Evolutionary conservation across 495 filamentous ascomycete species (phyloP).

Genomic region (Aspergillus leporis): DNA sequence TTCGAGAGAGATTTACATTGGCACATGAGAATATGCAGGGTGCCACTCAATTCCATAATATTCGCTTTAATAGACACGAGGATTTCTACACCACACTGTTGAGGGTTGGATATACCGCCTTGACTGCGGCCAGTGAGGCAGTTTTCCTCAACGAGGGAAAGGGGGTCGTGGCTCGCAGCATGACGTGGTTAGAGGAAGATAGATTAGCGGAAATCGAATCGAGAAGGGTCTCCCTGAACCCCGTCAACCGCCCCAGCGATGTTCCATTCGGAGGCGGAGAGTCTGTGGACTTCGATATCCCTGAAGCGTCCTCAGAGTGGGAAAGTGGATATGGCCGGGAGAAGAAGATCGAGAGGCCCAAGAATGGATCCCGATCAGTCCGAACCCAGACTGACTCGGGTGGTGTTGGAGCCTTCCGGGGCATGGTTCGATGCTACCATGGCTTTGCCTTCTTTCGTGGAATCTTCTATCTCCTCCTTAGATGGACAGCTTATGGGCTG

Average conservation of each 20-base stretch:
- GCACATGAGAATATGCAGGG: slow-evolving; percentile 92
- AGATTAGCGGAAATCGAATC: slow-evolving; percentile 62
- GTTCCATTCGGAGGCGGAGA: slow-evolving; percentile 32
- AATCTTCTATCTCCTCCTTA: slow-evolving; percentile 65
- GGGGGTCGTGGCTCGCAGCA: slow-evolving; percentile 67
- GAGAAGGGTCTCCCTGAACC: slow-evolving; percentile 19
- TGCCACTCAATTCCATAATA: slow-evolving; percentile 75
- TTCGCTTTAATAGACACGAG: slow-evolving; percentile 78
- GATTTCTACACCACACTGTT: slow-evolving; percentile 94
- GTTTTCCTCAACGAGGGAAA: slow-evolving; percentile 92
- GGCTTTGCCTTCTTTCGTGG: slow-evolving; percentile 71
- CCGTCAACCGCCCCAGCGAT: slow-evolving; percentile 33
- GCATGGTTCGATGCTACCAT: slow-evolving; percentile 70
- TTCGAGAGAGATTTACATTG: slow-evolving; percentile 56
- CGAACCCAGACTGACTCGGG: slow-evolving; percentile 48
- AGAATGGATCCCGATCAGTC: slow-evolving; percentile 40
- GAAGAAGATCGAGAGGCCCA: slow-evolving; percentile 54
- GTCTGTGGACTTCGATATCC: slow-evolving; percentile 35
- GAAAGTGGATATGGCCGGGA: slow-evolving; percentile 70
- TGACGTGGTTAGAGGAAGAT: slow-evolving; percentile 93
- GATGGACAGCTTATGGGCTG: slow-evolving; percentile 56
- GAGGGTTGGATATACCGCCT: slow-evolving; percentile 77
- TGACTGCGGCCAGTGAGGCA: slow-evolving; percentile 91
- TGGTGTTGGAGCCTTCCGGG: slow-evolving; percentile 75
- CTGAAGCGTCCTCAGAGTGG: slow-evolving; percentile 34